Evolutionary conservation across 257 asterid species (phyloP), one percentile per base, ranked within the genome.

Genomic region (Paulownia fortunei): DNA sequence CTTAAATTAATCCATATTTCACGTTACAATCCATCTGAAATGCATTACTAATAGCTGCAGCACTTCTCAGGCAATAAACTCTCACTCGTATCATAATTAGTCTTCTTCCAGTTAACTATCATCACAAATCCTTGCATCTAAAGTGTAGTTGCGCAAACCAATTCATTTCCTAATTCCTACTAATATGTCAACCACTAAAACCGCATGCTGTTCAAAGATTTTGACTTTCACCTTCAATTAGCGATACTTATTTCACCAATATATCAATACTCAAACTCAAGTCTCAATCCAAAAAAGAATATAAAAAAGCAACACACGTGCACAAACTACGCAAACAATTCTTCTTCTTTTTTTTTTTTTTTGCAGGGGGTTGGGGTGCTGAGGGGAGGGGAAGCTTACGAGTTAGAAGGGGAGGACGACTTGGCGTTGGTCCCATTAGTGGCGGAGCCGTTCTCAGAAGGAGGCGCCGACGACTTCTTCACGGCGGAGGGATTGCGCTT

Each of bases 401-500:
- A 82, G 77, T 80, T 76, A 18, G 84, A 66, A 62, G 91, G 94
- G 54, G 96, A 91, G 44, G 84, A 8, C 24, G 94, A 87, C 77
- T 86, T 91, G 42, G 84, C 67, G 44, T 75, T 80, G 76, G 84
- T 41, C 32, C 88, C 89, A 80, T 74, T 83, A 47, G 60, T 64
- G 76, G 69, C 73, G 71, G 87, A 32, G 55, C 91, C 92, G 75
- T 85, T 87, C 61, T 89, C 94, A 0, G 91, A 75, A 55, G 82
- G 76, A 52, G 84, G 72, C 56, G 77, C 85, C 16, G 92, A 26
- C 2, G 92, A 82, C 79, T 81, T 87, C 83, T 80, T 88, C 69
- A 24, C 27, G 76, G 88, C 0, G 47, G 86, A 65, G 52, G 83
- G 60, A 72, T 63, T 79, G 71, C 93, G 92, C 80, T 74, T 86